These are phyloP conservation scores for Blastobotrys aristatus DNA, from an alignment of 1,139 yeast species.

Conservation along the genomic window DNA sequence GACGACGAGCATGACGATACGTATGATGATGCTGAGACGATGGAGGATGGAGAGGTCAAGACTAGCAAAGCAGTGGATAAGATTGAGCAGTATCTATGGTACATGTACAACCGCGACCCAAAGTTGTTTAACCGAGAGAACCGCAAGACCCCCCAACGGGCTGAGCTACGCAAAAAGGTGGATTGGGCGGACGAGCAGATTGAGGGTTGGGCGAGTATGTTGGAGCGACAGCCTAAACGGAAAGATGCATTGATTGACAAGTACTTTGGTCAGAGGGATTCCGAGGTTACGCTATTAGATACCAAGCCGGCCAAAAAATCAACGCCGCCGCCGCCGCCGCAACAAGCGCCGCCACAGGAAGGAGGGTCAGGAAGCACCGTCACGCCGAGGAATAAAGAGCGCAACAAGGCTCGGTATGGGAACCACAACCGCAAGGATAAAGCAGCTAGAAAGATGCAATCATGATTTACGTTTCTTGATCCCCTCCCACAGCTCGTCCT, in stretches of 20 bases:
- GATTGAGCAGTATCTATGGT: slow-evolving; percentile 54
- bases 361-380: not conserved
- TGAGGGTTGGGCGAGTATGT: slow-evolving; percentile 87
- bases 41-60: slow-evolving; percentile 22
- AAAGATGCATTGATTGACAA: slow-evolving; percentile 49
- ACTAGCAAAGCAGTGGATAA: slow-evolving; percentile 25
- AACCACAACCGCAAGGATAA: slow-evolving; percentile 63
- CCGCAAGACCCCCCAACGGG: slow-evolving; percentile 52
- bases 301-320: slow-evolving; percentile 9
- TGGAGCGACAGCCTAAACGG: slow-evolving; percentile 58
- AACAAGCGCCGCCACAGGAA: slow-evolving; percentile 9
- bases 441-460: slow-evolving; percentile 48
- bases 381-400: slow-evolving; percentile 41
- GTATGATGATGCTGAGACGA: slow-evolving; percentile 63
- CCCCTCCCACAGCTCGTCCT: slow-evolving; percentile 32
- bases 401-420: slow-evolving; percentile 51
- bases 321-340: slow-evolving; percentile 2
- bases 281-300: slow-evolving; percentile 16
- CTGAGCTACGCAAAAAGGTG: slow-evolving; percentile 47
- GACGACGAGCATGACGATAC: slow-evolving; percentile 84
- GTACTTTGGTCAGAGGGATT: slow-evolving; percentile 40
- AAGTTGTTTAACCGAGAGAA: slow-evolving; percentile 45
- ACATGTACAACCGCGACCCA: slow-evolving; percentile 45
- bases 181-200: slow-evolving; percentile 85
- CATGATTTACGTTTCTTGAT: slow-evolving; percentile 20